Conservation (phyloP, 352 stramenopile genomes). For the Albugo candida region DNA sequence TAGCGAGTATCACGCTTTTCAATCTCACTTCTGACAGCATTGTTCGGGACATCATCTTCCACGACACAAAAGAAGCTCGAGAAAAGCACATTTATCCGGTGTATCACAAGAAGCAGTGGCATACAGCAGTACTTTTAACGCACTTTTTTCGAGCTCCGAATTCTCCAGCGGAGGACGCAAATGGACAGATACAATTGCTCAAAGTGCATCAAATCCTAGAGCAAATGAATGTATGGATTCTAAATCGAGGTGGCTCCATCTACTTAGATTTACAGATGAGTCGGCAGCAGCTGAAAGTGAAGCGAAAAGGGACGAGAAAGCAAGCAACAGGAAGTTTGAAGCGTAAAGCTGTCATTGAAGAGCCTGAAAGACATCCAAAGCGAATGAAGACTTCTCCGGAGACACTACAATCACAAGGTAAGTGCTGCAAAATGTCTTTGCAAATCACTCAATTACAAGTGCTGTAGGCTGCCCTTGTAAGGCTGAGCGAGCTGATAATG, state of each 20-base stretch:
- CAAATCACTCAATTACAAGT: slow-evolving; percentile 7
- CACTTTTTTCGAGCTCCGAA: slow-evolving; percentile 63
- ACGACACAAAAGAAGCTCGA: slow-evolving; percentile 66
- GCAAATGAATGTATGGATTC: slow-evolving; percentile 70
- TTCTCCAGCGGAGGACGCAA: slow-evolving; percentile 42
- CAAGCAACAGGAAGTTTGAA: slow-evolving; percentile 10
- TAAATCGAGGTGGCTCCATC: slow-evolving; percentile 67
- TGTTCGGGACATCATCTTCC: slow-evolving; percentile 72
- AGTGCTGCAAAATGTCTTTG: slow-evolving; percentile 8
- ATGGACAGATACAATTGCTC: slow-evolving; percentile 61
- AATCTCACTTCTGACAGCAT: slow-evolving; percentile 75
- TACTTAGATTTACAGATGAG: slow-evolving; percentile 79
- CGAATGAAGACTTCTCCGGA: slow-evolving; percentile 7
- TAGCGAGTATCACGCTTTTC: slow-evolving; percentile 66
- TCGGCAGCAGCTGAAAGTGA: slow-evolving; percentile 67
- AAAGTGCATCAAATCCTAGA: slow-evolving; percentile 79
- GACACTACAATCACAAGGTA: slow-evolving; percentile 2
- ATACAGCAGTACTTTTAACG: slow-evolving; percentile 64
- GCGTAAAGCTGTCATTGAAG: slow-evolving; percentile 18
- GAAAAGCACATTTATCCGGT: slow-evolving; percentile 71
- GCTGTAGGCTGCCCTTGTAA: no score
- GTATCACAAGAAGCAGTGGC: slow-evolving; percentile 76
- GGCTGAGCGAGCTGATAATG: no score
- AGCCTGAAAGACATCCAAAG: slow-evolving; percentile 19
- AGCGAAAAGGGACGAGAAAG: slow-evolving; percentile 26